A percentile compares a stretch with the other conserved stretches of the same genome.
Conservation (phyloP, 495 filamentous ascomycete species). For the Aspergillus diversus region DNA sequence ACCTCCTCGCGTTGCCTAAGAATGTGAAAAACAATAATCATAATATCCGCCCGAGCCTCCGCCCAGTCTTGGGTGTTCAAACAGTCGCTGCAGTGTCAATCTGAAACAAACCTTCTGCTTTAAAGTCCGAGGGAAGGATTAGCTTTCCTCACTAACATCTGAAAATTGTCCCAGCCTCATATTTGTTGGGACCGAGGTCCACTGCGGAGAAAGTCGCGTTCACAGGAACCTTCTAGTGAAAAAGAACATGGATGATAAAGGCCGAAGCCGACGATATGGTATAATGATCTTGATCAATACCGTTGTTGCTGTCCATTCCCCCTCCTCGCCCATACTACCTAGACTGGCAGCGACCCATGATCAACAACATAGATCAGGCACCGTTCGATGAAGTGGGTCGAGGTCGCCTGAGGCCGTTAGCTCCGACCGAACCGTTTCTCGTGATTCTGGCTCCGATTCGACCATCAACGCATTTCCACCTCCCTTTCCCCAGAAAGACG, state of each 20-base stretch:
- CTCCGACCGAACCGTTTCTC: constrained; percentile 12
- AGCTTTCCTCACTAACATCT: constrained; percentile 6
- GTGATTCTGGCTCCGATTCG: constrained; percentile 26
- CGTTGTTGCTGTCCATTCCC: background rate
- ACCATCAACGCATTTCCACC: constrained; percentile 4
- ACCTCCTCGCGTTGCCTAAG: background rate
- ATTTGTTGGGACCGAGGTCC: constrained; percentile 15
- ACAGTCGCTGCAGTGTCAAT: background rate
- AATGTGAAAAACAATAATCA: background rate
- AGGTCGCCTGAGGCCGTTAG: constrained; percentile 12
- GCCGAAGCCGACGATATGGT: background rate
- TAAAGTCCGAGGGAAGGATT: constrained; percentile 13
- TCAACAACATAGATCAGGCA: background rate
- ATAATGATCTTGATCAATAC: background rate
- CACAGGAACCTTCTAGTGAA: background rate
- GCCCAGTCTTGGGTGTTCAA: background rate
- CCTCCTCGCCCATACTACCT: background rate
- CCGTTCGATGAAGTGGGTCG: constrained; percentile 11
- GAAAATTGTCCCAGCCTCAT: constrained; percentile 1
- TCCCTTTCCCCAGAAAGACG: constrained; percentile 27
- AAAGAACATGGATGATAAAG: background rate
- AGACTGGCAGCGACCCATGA: background rate
- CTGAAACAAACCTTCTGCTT: constrained; percentile 14
- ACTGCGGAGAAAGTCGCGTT: background rate
- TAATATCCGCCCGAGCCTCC: background rate